phyloP scores from a whole-genome alignment of 768 basidiomycete genomes.

The Amanita pseudoporphyria region DNA sequence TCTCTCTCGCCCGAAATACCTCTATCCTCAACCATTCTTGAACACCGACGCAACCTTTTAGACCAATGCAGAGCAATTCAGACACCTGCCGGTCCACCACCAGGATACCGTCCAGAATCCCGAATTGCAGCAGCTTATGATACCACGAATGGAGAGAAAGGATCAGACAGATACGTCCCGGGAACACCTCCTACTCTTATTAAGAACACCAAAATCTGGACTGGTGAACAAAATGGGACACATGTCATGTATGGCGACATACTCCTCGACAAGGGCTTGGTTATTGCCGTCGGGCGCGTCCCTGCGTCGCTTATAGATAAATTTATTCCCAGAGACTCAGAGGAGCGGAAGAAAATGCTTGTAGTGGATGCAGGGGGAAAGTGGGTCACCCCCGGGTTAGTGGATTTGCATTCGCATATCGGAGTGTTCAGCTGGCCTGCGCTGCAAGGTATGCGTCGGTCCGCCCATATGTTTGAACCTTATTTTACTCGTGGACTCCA shows the following conservation, averaged over 20 bases:
- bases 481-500: constrained; percentile 20
- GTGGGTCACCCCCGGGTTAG: constrained; percentile 45
- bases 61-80: neutral
- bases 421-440: constrained; percentile 23
- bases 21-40: neutral
- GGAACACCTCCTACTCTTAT: constrained; percentile 49
- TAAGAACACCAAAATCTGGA: constrained; percentile 72
- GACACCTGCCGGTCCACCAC: constrained; percentile 2
- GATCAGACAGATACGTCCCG: constrained; percentile 47
- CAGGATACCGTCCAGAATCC: constrained; percentile 1
- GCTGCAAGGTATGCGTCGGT: constrained; percentile 16
- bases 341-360: constrained; percentile 14
- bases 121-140: constrained; percentile 8
- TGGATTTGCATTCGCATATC: constrained; percentile 38
- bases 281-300: constrained; percentile 42
- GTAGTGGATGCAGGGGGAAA: constrained; percentile 49
- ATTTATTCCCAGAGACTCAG: neutral
- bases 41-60: neutral
- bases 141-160: neutral
- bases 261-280: constrained; percentile 53
- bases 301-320: constrained; percentile 12
- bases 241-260: constrained; percentile 53
- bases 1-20: neutral
- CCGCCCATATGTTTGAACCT: neutral
- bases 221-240: constrained; percentile 47